These are phyloP conservation scores for Eustoma russellianum DNA, from an alignment of 257 asterid species.

Conservation along the genomic window DNA sequence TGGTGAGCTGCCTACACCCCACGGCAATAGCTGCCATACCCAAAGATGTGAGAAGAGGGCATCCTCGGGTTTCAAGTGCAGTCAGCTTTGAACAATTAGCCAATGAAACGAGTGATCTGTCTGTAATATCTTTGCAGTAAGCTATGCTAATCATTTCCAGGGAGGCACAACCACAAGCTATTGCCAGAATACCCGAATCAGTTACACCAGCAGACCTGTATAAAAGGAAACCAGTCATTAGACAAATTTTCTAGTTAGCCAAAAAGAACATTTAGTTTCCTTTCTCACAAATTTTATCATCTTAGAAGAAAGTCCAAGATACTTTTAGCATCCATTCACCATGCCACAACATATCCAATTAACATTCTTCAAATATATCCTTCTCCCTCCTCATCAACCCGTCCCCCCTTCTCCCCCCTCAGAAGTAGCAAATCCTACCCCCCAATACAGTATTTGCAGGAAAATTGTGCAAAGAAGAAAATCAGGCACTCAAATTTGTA, in stretches of 20 bases:
- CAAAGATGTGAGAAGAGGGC: constrained; percentile 58
- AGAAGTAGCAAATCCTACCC: neutral
- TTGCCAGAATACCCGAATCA: constrained; percentile 50
- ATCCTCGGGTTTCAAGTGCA: constrained; percentile 72
- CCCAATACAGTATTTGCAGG: neutral
- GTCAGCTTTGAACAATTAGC: constrained; percentile 62
- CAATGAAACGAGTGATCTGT: constrained; percentile 47
- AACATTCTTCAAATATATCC: too few species aligned
- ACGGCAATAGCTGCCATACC: constrained; percentile 66
- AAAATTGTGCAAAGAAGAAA: neutral
- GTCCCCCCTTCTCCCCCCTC: neutral
- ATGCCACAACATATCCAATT: too few species aligned
- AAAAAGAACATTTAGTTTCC: neutral
- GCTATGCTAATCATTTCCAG: constrained; percentile 71
- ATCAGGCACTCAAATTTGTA: neutral
- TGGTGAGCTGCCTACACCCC: constrained; percentile 65
- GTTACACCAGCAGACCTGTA: constrained; percentile 71
- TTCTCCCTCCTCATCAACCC: too few species aligned
- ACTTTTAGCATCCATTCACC: too few species aligned
- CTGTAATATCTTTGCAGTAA: constrained; percentile 53
- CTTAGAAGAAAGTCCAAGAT: neutral
- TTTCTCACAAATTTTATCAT: neutral
- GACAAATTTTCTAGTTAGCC: neutral
- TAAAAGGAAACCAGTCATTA: constrained; percentile 9
- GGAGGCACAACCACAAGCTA: constrained; percentile 56